Percentiles rank a stretch among this genome's conserved stretches.
Conservation (phyloP, 805 yeast genomes). For the Metschnikowia amazonensis region DNA sequence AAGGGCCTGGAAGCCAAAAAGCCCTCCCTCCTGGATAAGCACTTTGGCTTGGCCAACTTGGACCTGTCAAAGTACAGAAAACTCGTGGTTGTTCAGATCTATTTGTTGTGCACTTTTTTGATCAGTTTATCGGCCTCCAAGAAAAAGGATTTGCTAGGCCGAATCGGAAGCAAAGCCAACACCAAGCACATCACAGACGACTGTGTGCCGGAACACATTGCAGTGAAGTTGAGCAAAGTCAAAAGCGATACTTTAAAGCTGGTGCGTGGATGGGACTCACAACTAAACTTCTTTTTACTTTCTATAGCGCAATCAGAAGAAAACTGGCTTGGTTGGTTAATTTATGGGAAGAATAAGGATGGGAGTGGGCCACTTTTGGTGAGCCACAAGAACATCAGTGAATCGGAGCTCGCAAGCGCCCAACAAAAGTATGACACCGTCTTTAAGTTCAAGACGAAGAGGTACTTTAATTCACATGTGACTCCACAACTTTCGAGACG, state of each 20-base stretch:
- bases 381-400: slow-evolving; percentile 18
- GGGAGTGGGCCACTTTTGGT: slow-evolving; percentile 25
- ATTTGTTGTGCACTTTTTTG: slow-evolving; percentile 27
- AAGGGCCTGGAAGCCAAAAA: slow-evolving; percentile 13
- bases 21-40: slow-evolving; percentile 19
- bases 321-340: slow-evolving; percentile 40
- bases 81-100: slow-evolving; percentile 29
- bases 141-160: slow-evolving; percentile 22
- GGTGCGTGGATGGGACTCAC: slow-evolving; percentile 23
- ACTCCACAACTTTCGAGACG: slow-evolving; percentile 42
- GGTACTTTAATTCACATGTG: slow-evolving; percentile 39
- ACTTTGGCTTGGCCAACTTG: slow-evolving; percentile 23
- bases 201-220: slow-evolving; percentile 23
- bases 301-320: slow-evolving; percentile 28
- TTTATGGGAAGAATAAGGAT: slow-evolving; percentile 34
- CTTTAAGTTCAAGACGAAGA: slow-evolving; percentile 31
- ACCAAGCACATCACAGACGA: slow-evolving; percentile 38
- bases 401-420: slow-evolving; percentile 20
- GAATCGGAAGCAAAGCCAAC: slow-evolving; percentile 25
- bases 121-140: slow-evolving; percentile 25
- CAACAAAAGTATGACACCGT: slow-evolving; percentile 18
- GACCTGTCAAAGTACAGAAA: slow-evolving; percentile 26
- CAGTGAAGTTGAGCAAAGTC: slow-evolving; percentile 21
- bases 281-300: slow-evolving; percentile 26
- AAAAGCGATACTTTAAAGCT: slow-evolving; percentile 25